These are phyloP conservation scores for Physcomitrium patens DNA, from an alignment of 225 moss, liverwort and hornwort genomes.

Conservation along the genomic window DNA sequence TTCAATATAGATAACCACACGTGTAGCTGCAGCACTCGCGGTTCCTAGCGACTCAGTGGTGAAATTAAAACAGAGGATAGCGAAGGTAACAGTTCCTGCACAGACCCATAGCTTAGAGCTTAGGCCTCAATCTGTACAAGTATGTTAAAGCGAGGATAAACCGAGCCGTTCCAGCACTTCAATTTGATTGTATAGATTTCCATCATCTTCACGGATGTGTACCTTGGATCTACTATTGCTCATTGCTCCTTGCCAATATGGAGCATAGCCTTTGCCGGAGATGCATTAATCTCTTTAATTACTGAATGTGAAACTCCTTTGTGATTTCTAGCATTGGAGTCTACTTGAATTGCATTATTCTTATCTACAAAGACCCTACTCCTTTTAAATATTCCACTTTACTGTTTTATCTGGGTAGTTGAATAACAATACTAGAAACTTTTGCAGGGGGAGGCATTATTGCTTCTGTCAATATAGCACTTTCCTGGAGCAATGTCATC, in stretches of 20 bases:
- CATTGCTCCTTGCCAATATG: conserved; percentile 6
- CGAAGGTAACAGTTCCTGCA: background rate
- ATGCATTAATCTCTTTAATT: background rate
- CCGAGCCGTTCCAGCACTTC: conserved; percentile 13
- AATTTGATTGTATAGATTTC: conserved; percentile 19
- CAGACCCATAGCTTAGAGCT: background rate
- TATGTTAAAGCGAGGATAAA: background rate
- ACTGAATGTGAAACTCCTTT: conserved; percentile 4
- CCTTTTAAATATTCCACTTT: background rate
- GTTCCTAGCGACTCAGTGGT: background rate
- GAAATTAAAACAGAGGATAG: background rate
- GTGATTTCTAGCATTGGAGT: background rate
- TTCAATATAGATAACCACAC: background rate
- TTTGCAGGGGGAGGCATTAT: conserved; percentile 1
- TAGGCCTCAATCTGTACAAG: conserved; percentile 11
- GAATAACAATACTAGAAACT: background rate
- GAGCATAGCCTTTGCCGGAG: background rate
- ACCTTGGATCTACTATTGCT: background rate
- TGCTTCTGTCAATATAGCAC: background rate
- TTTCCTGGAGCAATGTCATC: conserved; percentile 12
- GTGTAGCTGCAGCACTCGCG: background rate
- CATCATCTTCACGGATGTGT: background rate
- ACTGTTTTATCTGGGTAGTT: background rate
- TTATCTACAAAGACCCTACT: background rate
- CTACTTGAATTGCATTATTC: background rate